Conservation (phyloP, 257 asterid genomes). For the Parsonsia alboflavescens region DNA sequence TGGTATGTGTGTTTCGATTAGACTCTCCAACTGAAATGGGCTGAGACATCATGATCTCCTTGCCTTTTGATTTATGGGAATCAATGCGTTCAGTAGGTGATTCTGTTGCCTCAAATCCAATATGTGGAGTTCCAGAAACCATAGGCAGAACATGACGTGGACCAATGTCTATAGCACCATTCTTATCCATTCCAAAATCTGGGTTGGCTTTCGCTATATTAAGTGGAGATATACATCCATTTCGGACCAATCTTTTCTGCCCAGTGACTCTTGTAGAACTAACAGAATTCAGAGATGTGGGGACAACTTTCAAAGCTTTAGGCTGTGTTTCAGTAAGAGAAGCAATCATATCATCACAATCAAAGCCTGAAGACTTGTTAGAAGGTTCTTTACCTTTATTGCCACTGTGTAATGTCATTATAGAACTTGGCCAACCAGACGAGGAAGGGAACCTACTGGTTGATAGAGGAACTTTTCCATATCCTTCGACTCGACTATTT, state of each 20-base stretch:
- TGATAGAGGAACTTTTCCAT: slow-evolving; percentile 22
- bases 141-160: slow-evolving; percentile 21
- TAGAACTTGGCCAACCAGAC: slow-evolving; percentile 15
- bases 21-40: slow-evolving; percentile 36
- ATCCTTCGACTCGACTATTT: slow-evolving; percentile 23
- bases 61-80: slow-evolving; percentile 55
- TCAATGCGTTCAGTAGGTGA: slow-evolving; percentile 42
- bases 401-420: slow-evolving; percentile 16
- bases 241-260: slow-evolving; percentile 75
- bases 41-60: slow-evolving; percentile 41
- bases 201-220: slow-evolving; percentile 61
- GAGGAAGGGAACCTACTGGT: slow-evolving; percentile 33
- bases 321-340: slow-evolving; percentile 21
- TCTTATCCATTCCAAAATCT: slow-evolving; percentile 32
- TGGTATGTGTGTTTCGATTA: slow-evolving; percentile 30
- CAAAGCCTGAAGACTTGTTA: slow-evolving; percentile 19
- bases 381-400: slow-evolving; percentile 30
- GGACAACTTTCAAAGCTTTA: slow-evolving; percentile 30
- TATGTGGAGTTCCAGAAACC: slow-evolving; percentile 29
- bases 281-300: slow-evolving; percentile 22
- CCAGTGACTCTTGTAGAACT: slow-evolving; percentile 41
- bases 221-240: slow-evolving; percentile 85
- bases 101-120: slow-evolving; percentile 31
- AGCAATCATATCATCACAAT: slow-evolving; percentile 24
- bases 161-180: slow-evolving; percentile 28